Conservation (phyloP, 1,139 yeast genomes). For the Nadsonia commutata region DNA sequence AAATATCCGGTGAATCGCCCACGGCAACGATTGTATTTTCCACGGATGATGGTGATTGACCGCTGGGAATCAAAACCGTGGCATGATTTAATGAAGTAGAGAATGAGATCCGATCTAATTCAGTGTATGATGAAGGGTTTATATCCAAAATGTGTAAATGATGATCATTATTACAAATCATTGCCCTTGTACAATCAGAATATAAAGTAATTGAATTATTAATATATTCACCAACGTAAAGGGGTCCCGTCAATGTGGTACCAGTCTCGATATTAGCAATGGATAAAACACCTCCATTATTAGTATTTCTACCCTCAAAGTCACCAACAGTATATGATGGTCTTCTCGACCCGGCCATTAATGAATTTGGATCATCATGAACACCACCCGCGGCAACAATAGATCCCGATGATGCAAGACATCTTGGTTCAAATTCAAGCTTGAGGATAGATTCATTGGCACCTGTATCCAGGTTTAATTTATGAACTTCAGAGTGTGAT, state of each 20-base stretch:
- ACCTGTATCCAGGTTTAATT: slow-evolving; percentile 28
- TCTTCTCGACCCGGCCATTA: slow-evolving; percentile 14
- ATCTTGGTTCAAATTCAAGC: slow-evolving; percentile 50
- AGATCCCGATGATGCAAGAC: slow-evolving; percentile 40
- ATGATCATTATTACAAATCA: slow-evolving; percentile 73
- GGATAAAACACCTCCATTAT: slow-evolving; percentile 44
- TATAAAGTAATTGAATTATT: slow-evolving; percentile 66
- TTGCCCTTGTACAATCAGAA: slow-evolving; percentile 31
- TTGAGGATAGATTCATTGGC: slow-evolving; percentile 28
- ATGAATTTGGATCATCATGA: slow-evolving; percentile 19
- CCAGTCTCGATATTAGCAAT: slow-evolving; percentile 37
- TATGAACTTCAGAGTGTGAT: slow-evolving; percentile 30
- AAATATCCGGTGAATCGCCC: slow-evolving; percentile 44
- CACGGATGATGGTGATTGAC: slow-evolving; percentile 29
- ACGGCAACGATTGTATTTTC: slow-evolving; percentile 38
- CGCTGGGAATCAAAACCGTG: slow-evolving; percentile 23
- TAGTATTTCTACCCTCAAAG: too few species aligned
- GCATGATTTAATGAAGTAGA: slow-evolving; percentile 45
- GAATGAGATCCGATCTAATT: slow-evolving; percentile 29
- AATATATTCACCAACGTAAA: slow-evolving; percentile 53
- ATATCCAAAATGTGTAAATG: slow-evolving; percentile 53
- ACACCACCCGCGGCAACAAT: slow-evolving; percentile 61
- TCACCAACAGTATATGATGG: slow-evolving; percentile 13
- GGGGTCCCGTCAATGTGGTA: slow-evolving; percentile 33
- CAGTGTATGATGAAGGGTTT: slow-evolving; percentile 30